Evolutionary conservation across 345 rosid genomes (phyloP).

Genomic region (Gossypium raimondii): DNA sequence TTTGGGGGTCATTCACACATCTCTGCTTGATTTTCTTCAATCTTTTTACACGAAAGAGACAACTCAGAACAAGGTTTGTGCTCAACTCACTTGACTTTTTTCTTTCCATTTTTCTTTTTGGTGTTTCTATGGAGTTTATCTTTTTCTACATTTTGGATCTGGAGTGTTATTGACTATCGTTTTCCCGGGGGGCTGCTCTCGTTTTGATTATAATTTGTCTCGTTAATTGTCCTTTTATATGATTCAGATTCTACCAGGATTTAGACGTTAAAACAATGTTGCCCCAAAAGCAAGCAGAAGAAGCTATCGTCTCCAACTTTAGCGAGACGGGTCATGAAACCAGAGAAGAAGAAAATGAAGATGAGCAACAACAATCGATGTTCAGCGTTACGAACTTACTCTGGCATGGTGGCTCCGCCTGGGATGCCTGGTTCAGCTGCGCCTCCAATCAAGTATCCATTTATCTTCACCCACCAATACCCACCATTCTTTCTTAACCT

Average conservation of each 20-base stretch:
- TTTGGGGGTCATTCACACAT: constrained; percentile 9
- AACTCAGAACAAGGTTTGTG: constrained; percentile 24
- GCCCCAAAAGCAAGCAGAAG: constrained; percentile 87
- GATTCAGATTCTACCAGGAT: constrained; percentile 37
- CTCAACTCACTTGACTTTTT: neutral
- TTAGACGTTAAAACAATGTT: constrained; percentile 51
- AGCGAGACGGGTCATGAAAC: constrained; percentile 48
- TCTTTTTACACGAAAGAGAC: constrained; percentile 28
- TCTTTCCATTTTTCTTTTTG: neutral
- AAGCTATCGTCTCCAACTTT: constrained; percentile 66
- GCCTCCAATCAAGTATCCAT: constrained; percentile 86
- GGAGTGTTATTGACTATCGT: constrained; percentile 31
- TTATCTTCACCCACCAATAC: neutral
- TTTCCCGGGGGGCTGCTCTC: constrained; percentile 22
- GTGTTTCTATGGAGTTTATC: neutral
- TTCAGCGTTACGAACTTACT: constrained; percentile 58
- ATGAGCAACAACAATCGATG: constrained; percentile 36
- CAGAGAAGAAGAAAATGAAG: constrained; percentile 32
- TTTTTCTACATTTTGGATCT: constrained; percentile 21
- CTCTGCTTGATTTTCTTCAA: constrained; percentile 19
- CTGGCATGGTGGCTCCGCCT: constrained; percentile 98
- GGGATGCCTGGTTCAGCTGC: constrained; percentile 99
- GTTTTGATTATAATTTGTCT: constrained; percentile 29
- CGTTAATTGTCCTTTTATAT: constrained; percentile 29
- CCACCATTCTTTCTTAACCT: neutral